A percentile compares a stretch with the other conserved stretches of the same genome.
Evolutionary conservation across 2,329 filamentous ascomycete species (phyloP).

Genomic region (Zalaria sp.): DNA sequence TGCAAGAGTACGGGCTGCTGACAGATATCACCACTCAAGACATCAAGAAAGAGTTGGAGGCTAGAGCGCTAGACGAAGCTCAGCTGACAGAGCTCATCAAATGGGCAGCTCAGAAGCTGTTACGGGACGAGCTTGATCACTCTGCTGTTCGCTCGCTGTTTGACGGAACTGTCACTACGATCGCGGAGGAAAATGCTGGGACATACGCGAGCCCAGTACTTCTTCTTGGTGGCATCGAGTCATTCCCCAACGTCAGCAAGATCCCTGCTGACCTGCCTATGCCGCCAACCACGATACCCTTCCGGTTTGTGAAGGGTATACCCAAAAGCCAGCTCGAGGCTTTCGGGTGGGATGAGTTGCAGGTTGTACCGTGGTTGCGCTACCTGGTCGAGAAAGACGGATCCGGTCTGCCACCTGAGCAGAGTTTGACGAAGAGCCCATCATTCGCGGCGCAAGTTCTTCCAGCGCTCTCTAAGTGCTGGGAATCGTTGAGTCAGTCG

Average conservation of each 20-base stretch:
- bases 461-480: conserved; percentile 71
- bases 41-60: conserved; percentile 69
- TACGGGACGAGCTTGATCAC: conserved; percentile 57
- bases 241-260: conserved; percentile 61
- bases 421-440: conserved; percentile 57
- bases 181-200: conserved; percentile 36
- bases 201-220: conserved; percentile 55
- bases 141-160: conserved; percentile 56
- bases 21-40: conserved; percentile 76
- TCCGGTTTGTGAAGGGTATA: conserved; percentile 64
- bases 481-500: conserved; percentile 60
- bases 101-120: conserved; percentile 65
- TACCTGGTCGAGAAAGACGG: conserved; percentile 61
- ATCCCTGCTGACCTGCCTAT: conserved; percentile 73
- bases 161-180: conserved; percentile 62
- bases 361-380: conserved; percentile 71
- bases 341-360: conserved; percentile 75
- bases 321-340: conserved; percentile 55
- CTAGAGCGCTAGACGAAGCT: conserved; percentile 62
- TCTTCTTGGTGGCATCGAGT: conserved; percentile 58
- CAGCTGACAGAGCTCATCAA: conserved; percentile 73
- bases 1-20: conserved; percentile 77
- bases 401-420: conserved; percentile 43
- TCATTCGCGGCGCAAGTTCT: conserved; percentile 67
- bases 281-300: conserved; percentile 70